Percentiles rank a stretch among this genome's conserved stretches.
These are phyloP conservation scores for Xerocomellus chrysenteron DNA, from an alignment of 768 basidiomycete species.

Conservation along the genomic window DNA sequence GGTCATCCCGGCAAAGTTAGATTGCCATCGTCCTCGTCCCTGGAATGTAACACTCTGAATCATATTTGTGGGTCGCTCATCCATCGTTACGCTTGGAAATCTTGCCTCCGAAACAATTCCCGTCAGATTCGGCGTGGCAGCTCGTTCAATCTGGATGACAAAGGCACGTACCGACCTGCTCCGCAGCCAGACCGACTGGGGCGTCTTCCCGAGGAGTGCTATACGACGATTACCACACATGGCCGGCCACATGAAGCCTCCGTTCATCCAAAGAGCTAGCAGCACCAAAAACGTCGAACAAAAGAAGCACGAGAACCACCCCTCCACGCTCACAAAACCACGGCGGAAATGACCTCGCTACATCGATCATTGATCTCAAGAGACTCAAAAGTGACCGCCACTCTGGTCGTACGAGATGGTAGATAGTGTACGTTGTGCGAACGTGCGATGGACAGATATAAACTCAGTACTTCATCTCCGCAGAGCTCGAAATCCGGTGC, in stretches of 20 bases:
- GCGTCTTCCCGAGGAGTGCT: background rate
- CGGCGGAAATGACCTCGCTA: conserved; percentile 24
- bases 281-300: conserved; percentile 8
- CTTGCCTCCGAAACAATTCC: background rate
- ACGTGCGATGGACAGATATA: conserved; percentile 27
- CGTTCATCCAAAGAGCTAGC: conserved; percentile 1
- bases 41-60: conserved; percentile 6
- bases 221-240: background rate
- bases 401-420: conserved; percentile 8
- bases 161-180: background rate
- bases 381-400: conserved; percentile 9
- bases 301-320: conserved; percentile 12
- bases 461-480: conserved; percentile 28
- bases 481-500: conserved; percentile 22
- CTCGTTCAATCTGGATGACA: conserved; percentile 5
- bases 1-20: conserved; percentile 1
- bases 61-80: background rate
- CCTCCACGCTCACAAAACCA: conserved; percentile 2
- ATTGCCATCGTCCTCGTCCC: conserved; percentile 3
- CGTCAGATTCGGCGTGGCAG: conserved; percentile 1
- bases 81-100: background rate
- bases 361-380: conserved; percentile 24
- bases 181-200: background rate
- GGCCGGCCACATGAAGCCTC: background rate
- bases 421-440: conserved; percentile 18